Evolutionary conservation across 1,284 basidiomycete species (phyloP), one percentile per base, ranked within the genome.

Genomic region (Hemileia vastatrix): DNA sequence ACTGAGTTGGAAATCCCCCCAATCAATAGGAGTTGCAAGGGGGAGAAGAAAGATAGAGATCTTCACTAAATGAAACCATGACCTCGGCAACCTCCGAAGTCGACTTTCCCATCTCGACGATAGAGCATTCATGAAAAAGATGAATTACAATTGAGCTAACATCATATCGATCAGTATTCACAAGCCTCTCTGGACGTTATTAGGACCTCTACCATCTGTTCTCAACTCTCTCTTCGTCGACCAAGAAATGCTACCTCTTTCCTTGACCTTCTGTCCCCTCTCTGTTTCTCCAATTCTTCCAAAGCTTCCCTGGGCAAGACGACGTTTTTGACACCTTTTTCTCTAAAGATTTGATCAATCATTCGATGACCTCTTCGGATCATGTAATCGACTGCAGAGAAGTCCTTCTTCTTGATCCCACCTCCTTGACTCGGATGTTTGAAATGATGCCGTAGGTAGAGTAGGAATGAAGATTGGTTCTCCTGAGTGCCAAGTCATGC

Each of bases 401-500:
- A 74, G 64, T 75, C 73, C 27, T 70, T 60, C 47, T 67, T 64
- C 6, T 62, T 58, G 2, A 75, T 54, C 5, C 68, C 70, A 21
- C 72, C 72, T 36, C 72, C 72, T 67, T 67, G 68, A 3, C 65
- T 66, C 1, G 73, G 73, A 57, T 71, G 70, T 24, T 69, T 67
- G 55, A 75, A 75, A 50, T 70, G 71, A 64, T 75, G 72, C 19
- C 73, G 72, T 32, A 75, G 63, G 63, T 73, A 75, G 48, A 74
- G 65, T 32, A 66, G 68, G 50, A 75, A 75, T 60, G 70, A 64
- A 32, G 66, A 64, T 48, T 67, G 71, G 24, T 68, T 60, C 36
- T 66, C 64, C 73, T 75, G 65, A 36, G 2, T 18, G 18, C 5
- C 9, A 51, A 6, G 15, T 4, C 32, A 32, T 24, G 36, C 9